Base-by-base conservation (phyloP, 768 basidiomycete genomes). In the Pulveroboletus frians region DNA sequence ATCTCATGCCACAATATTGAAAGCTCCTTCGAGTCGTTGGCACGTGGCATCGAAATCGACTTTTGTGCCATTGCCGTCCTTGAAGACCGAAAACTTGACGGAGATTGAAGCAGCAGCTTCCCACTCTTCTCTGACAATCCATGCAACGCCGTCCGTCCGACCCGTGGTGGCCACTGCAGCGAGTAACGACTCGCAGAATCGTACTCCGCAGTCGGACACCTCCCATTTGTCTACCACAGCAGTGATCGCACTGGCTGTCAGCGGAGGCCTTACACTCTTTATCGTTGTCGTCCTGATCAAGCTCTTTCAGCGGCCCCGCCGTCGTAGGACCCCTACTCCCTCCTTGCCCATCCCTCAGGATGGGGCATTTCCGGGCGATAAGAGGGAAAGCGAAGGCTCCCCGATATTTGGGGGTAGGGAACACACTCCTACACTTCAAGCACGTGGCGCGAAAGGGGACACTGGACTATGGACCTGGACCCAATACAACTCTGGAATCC, bases 371-470 rank as follows among this genome's bases (percentile, higher is more conserved):
- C 76, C 78, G 21, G 72, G 75, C 36, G 71, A 80, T 35, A 66
- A 64, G 40, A 72, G 68, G 49, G 67, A 71, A 31, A 61, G 71
- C 8, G 78, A 82, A 47, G 82, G 82, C 21, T 88, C 86, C 3
- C 85, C 84, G 21, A 68, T 88, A 31, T 89, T 90, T 56, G 86
- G 87, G n/a, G 86, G 88, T 2, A 81, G 81, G 57, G 85, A 88
- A 37, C 66, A 77, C 31, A 76, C 80, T 1, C 64, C 56, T 26
- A 57, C 53, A 11, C 46, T 54, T 21, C 52, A 55, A 40, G 29
- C 45, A 43, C 61, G 66, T 21, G 56, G 69, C 56, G 71, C 70
- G n/a, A 69, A 66, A 11, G 65, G 62, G 46, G 72, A 74, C 39
- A 73, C 68, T 7, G 71, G 75, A 6, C 62, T 73, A 15, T 84